These are phyloP conservation scores for Aspergillus haitiensis DNA, from an alignment of 495 filamentous ascomycete genomes.

Conservation along the genomic window DNA sequence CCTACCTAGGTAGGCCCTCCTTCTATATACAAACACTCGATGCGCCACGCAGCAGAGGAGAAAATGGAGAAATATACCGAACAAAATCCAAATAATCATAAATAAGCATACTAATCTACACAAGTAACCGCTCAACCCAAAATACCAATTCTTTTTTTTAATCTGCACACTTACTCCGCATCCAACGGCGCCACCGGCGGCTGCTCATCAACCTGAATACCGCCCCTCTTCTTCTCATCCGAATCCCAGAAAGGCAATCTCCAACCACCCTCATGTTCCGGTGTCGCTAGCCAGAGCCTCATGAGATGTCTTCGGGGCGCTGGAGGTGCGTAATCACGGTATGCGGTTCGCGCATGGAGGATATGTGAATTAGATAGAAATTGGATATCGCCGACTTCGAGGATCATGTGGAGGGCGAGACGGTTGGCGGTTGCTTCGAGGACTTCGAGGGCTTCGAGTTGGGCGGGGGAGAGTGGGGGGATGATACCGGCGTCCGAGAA, in stretches of 20 bases:
- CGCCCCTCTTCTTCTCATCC: conserved; percentile 78
- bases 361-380: conserved; percentile 70
- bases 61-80: too few species aligned
- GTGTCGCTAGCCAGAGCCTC: conserved; percentile 78
- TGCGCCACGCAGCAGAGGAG: too few species aligned
- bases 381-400: conserved; percentile 79
- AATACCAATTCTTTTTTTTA: not conserved
- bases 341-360: conserved; percentile 68
- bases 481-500: conserved; percentile 68
- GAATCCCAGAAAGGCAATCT: conserved; percentile 77
- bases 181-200: conserved; percentile 65
- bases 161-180: conserved; percentile 56
- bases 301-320: conserved; percentile 73
- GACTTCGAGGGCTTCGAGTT: conserved; percentile 61
- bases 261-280: conserved; percentile 83
- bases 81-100: too few species aligned
- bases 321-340: conserved; percentile 63
- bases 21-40: too few species aligned
- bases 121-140: too few species aligned
- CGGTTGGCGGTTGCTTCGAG: conserved; percentile 67
- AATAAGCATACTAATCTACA: too few species aligned
- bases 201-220: conserved; percentile 81
- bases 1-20: too few species aligned
- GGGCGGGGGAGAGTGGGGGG: conserved; percentile 62
- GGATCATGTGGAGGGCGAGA: conserved; percentile 70